Evolutionary conservation across 1,139 yeast genomes (phyloP).

Genomic region (Diutina siamensis): DNA sequence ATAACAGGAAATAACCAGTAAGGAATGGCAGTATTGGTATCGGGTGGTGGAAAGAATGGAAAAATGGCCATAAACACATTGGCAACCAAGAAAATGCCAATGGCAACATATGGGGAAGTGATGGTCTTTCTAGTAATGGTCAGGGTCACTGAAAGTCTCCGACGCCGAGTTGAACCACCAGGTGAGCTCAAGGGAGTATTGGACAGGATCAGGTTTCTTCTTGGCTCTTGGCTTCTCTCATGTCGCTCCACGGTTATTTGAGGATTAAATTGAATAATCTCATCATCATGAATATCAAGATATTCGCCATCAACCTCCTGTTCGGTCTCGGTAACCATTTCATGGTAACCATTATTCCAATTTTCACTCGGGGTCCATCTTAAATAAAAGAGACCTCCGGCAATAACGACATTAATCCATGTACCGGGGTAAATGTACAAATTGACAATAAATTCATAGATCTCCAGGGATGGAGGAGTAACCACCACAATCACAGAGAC

Average conservation of each 20-base stretch:
- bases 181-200: not conserved
- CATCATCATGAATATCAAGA: not conserved
- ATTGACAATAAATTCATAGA: conserved; percentile 38
- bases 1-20: conserved; percentile 49
- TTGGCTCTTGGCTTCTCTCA: conserved; percentile 7
- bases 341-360: conserved; percentile 20
- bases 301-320: not conserved
- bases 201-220: conserved; percentile 7
- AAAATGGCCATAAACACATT: conserved; percentile 43
- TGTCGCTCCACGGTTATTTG: conserved; percentile 8
- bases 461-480: conserved; percentile 36
- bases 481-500: conserved; percentile 33
- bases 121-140: conserved; percentile 9
- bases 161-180: not conserved
- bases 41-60: conserved; percentile 47
- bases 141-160: conserved; percentile 11
- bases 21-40: conserved; percentile 22
- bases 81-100: conserved; percentile 30
- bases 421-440: conserved; percentile 42
- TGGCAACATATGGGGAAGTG: conserved; percentile 21
- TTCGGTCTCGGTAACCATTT: not conserved
- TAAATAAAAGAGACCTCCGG: conserved; percentile 31
- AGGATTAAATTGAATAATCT: not conserved
- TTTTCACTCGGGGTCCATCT: conserved; percentile 20
- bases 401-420: conserved; percentile 34